Base-by-base conservation (phyloP, 768 basidiomycete species). In the Leucosporidium creatinivorum region DNA sequence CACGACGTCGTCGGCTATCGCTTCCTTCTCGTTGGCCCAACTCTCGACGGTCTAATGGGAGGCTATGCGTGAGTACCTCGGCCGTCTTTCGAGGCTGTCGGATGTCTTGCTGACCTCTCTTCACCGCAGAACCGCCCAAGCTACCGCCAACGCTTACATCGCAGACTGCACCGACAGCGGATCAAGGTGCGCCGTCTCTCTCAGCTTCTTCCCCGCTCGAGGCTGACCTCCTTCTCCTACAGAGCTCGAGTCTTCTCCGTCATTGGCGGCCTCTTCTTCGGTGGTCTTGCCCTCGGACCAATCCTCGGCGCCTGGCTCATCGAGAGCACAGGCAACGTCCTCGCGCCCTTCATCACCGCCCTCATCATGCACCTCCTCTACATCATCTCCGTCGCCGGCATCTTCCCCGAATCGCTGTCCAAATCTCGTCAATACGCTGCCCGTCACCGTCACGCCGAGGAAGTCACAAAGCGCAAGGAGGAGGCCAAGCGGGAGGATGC, bases 301-400 rank as follows among this genome's bases (percentile, higher is more conserved):
- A 67, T 77, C 28, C 33, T 79, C 1, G 76, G 77, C 12, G 60
- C 73, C 57, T 21, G 67, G 52, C 30, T 64, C 21, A 30, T 70
- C 54, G 12, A 36, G 4, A 13, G 2, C 3, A 48, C 31, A 7
- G 66, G 59, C n/a, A 49, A 44, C 23, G 2, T 56, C 60, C 66
- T 76, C 12, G 68, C 70, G 2, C 79, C 79, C 23, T 81, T 81
- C 73, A 80, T 80, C 72, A 66, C 78, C 68, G 76, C 76, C 17
- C 66, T 77, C 19, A 44, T 55, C 5, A 52, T 79, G 4, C 77
- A 77, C 61, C 33, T 56, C 33, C 17, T 69, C 50, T 77, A 74
- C 54, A 62, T 77, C 23, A 51, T 75, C 31, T 18, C 76, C 52
- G 67, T 76, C 26, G 31, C 74, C 23, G 62, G 78, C 61, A 18